Conservation (phyloP, 257 asterid genomes). For the Plantago major region DNA sequence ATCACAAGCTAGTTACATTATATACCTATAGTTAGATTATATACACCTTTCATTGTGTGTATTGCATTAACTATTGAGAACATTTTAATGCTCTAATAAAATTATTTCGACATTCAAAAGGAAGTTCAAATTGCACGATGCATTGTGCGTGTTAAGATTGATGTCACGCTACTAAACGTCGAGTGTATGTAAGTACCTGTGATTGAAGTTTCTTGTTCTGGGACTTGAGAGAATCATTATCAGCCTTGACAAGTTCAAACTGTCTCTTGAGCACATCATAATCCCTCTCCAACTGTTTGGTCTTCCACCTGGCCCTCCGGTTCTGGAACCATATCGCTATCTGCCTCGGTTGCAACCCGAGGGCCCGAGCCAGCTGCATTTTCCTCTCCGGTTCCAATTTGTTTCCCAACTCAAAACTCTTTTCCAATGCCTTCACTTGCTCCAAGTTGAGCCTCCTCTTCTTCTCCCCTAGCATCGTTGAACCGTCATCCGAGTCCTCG, state of each 20-base stretch:
- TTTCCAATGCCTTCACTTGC: slow-evolving; percentile 84
- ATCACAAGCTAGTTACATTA: too few species aligned
- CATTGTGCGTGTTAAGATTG: too few species aligned
- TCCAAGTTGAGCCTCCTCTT: slow-evolving; percentile 73
- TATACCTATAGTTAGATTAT: too few species aligned
- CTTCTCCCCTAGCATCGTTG: slow-evolving; percentile 72
- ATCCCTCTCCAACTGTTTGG: slow-evolving; percentile 78
- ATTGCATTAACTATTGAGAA: too few species aligned
- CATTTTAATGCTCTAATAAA: too few species aligned
- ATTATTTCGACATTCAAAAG: too few species aligned
- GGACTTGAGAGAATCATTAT: slow-evolving; percentile 63
- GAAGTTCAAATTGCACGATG: too few species aligned
- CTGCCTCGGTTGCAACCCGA: slow-evolving; percentile 80
- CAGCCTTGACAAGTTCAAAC: slow-evolving; percentile 59
- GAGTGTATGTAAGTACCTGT: slow-evolving; percentile 34
- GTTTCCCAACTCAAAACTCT: slow-evolving; percentile 72
- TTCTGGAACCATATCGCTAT: slow-evolving; percentile 91
- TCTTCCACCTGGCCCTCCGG: slow-evolving; percentile 84
- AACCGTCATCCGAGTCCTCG: slow-evolving; percentile 69
- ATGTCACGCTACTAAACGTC: too few species aligned
- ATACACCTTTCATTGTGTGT: too few species aligned
- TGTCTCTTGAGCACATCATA: slow-evolving; percentile 64
- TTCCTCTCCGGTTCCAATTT: slow-evolving; percentile 84
- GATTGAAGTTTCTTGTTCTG: slow-evolving; percentile 65
- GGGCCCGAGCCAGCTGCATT: slow-evolving; percentile 67